These are phyloP conservation scores for Cutaneotrichosporon sp. DNA, from an alignment of 1,284 basidiomycete genomes.

Conservation along the genomic window DNA sequence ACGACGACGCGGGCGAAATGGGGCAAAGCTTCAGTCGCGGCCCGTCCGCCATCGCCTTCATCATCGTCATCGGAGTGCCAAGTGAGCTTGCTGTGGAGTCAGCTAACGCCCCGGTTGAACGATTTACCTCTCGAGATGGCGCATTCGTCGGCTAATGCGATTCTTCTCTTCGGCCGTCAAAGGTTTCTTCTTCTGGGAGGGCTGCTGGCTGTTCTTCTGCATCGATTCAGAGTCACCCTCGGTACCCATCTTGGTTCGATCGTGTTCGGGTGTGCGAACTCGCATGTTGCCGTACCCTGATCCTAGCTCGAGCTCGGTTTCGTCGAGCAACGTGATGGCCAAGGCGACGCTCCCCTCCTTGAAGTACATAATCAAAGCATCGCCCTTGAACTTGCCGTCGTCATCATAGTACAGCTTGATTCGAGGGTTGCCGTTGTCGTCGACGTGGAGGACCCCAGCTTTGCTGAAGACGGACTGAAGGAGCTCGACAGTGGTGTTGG, in stretches of 20 bases:
- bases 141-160: slow-evolving; percentile 72
- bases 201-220: slow-evolving; percentile 58
- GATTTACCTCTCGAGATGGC: slow-evolving; percentile 79
- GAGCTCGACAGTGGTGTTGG: slow-evolving; percentile 71
- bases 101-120: neutral
- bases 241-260: slow-evolving; percentile 58
- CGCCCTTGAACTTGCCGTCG: slow-evolving; percentile 88
- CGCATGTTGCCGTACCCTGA: slow-evolving; percentile 67
- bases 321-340: slow-evolving; percentile 83
- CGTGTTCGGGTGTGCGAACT: slow-evolving; percentile 82
- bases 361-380: slow-evolving; percentile 94
- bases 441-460: slow-evolving; percentile 89
- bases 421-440: slow-evolving; percentile 79
- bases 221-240: slow-evolving; percentile 58
- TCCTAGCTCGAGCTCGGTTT: slow-evolving; percentile 85
- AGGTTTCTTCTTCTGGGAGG: slow-evolving; percentile 56
- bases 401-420: slow-evolving; percentile 92
- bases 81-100: slow-evolving; percentile 43
- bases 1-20: slow-evolving; percentile 69
- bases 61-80: slow-evolving; percentile 48
- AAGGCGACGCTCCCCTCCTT: slow-evolving; percentile 91
- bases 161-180: slow-evolving; percentile 75
- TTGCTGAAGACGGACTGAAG: slow-evolving; percentile 78
- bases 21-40: neutral
- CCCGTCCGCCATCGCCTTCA: slow-evolving; percentile 29